A percentile compares a stretch with the other conserved stretches of the same genome.
These are phyloP conservation scores for Talaromyces atroroseus DNA, from an alignment of 2,329 filamentous ascomycete genomes.

Conservation along the genomic window DNA sequence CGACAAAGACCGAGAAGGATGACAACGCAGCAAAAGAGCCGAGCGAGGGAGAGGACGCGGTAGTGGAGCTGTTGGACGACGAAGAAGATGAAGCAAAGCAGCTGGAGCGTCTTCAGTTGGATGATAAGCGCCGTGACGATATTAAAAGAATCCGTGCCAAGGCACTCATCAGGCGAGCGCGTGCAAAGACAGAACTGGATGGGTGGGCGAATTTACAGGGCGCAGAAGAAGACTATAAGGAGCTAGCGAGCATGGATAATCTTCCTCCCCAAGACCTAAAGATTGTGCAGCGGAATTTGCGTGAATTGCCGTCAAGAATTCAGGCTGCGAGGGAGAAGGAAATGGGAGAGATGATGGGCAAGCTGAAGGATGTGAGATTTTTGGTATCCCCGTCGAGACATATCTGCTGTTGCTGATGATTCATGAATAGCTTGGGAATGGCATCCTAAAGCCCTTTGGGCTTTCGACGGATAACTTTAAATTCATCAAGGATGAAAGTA, in stretches of 20 bases:
- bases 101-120: conserved; percentile 38
- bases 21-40: conserved; percentile 24
- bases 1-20: conserved; percentile 45
- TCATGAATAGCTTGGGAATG: conserved; percentile 66
- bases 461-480: conserved; percentile 92
- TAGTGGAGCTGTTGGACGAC: conserved; percentile 46
- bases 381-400: neutral
- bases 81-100: conserved; percentile 36
- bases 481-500: conserved; percentile 83
- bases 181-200: conserved; percentile 63
- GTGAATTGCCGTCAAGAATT: conserved; percentile 60
- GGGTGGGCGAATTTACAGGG: conserved; percentile 77
- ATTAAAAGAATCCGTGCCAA: conserved; percentile 75
- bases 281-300: conserved; percentile 62
- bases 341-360: conserved; percentile 95
- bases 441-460: conserved; percentile 86
- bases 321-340: conserved; percentile 79
- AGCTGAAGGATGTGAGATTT: conserved; percentile 68
- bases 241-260: conserved; percentile 54
- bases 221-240: conserved; percentile 74
- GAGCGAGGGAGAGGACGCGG: conserved; percentile 19
- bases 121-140: conserved; percentile 53
- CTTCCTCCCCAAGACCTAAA: conserved; percentile 62
- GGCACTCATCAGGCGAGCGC: conserved; percentile 71
- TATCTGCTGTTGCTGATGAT: neutral